These are phyloP conservation scores for Chrysochromulina parva DNA, from an alignment of 78 protist species.

Conservation along the genomic window DNA sequence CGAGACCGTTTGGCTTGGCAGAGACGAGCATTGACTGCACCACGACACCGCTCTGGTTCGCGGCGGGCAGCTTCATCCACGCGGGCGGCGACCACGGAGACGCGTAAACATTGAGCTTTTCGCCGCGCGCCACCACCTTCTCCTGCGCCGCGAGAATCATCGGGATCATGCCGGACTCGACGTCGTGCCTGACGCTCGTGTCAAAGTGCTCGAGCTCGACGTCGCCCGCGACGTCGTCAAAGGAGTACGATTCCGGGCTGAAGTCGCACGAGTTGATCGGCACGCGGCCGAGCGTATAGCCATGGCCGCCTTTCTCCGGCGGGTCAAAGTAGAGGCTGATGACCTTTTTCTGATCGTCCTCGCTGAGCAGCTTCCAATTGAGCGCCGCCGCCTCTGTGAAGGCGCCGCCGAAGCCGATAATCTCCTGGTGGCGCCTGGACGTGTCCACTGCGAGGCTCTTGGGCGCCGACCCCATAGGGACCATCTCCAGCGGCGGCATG, in stretches of 20 bases:
- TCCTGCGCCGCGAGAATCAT: slow-evolving; percentile 20
- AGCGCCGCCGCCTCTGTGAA: slow-evolving; percentile 60
- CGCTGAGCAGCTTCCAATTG: neutral
- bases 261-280: slow-evolving; percentile 55
- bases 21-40: neutral
- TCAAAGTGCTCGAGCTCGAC: neutral
- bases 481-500: neutral
- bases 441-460: neutral
- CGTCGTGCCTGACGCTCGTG: neutral
- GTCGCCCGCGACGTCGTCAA: slow-evolving; percentile 46
- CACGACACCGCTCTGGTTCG: no score
- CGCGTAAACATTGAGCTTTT: slow-evolving; percentile 13
- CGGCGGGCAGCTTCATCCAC: slow-evolving; percentile 57
- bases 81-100: slow-evolving; percentile 63
- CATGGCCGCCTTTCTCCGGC: neutral
- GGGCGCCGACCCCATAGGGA: neutral
- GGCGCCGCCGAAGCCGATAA: slow-evolving; percentile 63
- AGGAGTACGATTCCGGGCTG: neutral
- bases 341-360: neutral
- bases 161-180: slow-evolving; percentile 4
- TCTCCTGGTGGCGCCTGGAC: neutral
- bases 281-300: slow-evolving; percentile 49
- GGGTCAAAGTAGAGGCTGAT: slow-evolving; percentile 1
- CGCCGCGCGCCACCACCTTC: neutral
- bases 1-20: neutral